Evolutionary conservation across 768 basidiomycete species (phyloP), one percentile per base, ranked within the genome.

Genomic region (Termitomyces bulborhizus): DNA sequence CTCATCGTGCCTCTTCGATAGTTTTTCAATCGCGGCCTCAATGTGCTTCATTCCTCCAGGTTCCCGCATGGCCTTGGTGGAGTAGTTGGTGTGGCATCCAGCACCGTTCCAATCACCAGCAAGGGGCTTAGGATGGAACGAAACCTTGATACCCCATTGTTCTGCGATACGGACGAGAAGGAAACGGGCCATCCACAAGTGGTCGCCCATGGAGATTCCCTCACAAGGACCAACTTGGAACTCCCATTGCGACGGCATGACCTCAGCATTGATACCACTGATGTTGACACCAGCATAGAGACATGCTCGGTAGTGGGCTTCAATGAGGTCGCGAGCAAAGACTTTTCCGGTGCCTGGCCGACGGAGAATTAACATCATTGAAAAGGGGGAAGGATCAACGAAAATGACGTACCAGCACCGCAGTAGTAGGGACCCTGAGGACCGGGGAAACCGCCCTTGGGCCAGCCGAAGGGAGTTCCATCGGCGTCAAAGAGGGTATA

Each of bases 161-260:
- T 98, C 97, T 62, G 96, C 94, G 63, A 97, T 87, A 63, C 97
- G 90, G 68, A 93, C 71, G 65, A 98, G 86, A 63, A 99, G 88
- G 80, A 88, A 99, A 63, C 97, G 91, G 37, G 97, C 93, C 84
- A 98, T 93, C 93, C 94, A 97, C 64, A 99, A 86, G 75, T 99
- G 96, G 72, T 99, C 97, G 63, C 97, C 97, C 93, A 98, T 96
- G 57, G 88, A 79, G 71, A 98, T 98, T 53, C 97, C 97, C 70
- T 91, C 89, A 66, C 96, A 98, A 31, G 97, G 97, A 51, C 97
- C 96, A 63, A 99, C 93, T 74, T 99, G 97, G 89, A 96, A 99
- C 77, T 99, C 97, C 97, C 97, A 99, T 72, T 99, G 97, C 54
- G 95, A 86, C 15, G 97, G 96, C 96, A 98, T 98, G 58, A 98